Evolutionary conservation across 1,284 basidiomycete genomes (phyloP).

Genomic region (Coriolopsis trogii): DNA sequence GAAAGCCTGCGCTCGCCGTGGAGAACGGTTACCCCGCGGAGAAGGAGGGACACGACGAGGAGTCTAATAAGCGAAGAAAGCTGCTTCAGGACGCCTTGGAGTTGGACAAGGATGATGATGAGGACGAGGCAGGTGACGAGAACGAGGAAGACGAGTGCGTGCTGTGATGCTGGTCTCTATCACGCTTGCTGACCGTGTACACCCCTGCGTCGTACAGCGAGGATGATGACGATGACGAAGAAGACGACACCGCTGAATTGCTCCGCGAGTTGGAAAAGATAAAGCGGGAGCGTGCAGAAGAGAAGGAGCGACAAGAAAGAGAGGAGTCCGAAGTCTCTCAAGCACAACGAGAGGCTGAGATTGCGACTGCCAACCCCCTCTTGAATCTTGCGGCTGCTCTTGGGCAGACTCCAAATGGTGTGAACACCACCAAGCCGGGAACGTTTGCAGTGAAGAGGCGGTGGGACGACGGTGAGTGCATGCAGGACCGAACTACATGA

Average conservation of each 20-base stretch:
- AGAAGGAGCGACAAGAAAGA: conserved; percentile 82
- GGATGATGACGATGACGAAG: conserved; percentile 64
- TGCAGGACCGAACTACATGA: no score
- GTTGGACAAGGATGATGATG: conserved; percentile 85
- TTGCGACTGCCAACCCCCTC: conserved; percentile 85
- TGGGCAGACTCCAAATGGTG: conserved; percentile 62
- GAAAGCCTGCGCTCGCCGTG: conserved; percentile 45
- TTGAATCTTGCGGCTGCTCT: conserved; percentile 89
- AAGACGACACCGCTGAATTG: conserved; percentile 92
- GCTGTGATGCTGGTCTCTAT: conserved; percentile 5
- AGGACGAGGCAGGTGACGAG: conserved; percentile 43
- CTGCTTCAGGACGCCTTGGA: conserved; percentile 83
- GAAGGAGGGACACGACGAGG: conserved; percentile 26
- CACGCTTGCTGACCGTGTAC: neutral
- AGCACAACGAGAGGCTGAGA: conserved; percentile 76
- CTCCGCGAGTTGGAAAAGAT: conserved; percentile 94
- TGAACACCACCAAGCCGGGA: conserved; percentile 78
- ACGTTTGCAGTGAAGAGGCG: conserved; percentile 90
- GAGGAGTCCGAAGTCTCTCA: conserved; percentile 72
- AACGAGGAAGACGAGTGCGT: conserved; percentile 53
- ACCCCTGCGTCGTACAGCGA: conserved; percentile 5
- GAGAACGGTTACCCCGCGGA: conserved; percentile 25
- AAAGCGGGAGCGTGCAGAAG: conserved; percentile 91
- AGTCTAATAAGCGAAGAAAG: conserved; percentile 36
- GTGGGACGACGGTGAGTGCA: conserved; percentile 86